Evolutionary conservation across 179 eudicot genomes (phyloP).

Genomic region (Camellia oleifera): DNA sequence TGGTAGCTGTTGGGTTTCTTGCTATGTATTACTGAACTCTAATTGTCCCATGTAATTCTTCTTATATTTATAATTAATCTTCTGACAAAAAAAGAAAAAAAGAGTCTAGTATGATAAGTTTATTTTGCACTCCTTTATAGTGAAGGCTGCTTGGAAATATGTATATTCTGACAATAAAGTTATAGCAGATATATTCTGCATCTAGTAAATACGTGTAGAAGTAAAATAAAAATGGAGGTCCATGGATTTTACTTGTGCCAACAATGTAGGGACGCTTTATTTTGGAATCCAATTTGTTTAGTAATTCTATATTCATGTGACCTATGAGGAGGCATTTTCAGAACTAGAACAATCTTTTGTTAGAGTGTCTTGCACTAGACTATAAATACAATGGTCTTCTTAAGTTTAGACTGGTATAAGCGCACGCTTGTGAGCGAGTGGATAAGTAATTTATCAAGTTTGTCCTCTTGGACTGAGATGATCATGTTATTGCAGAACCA

Average conservation of each 20-base stretch:
- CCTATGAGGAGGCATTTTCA: background rate
- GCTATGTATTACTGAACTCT: background rate
- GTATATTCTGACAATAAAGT: background rate
- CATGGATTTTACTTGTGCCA: too few relatives aligned
- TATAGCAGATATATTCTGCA: background rate
- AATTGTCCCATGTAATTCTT: background rate
- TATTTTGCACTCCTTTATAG: background rate
- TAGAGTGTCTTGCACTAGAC: background rate
- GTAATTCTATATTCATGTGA: too few relatives aligned
- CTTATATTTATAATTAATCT: background rate
- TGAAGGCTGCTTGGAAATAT: background rate
- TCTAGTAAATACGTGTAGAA: background rate
- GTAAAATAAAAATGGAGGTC: background rate
- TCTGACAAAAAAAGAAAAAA: background rate
- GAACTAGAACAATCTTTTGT: background rate
- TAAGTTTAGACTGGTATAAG: background rate
- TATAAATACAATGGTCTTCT: background rate
- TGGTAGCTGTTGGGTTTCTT: too few relatives aligned
- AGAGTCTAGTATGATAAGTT: background rate
- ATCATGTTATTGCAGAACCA: background rate
- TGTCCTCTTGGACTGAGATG: background rate
- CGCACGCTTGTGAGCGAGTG: background rate
- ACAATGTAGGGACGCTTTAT: background rate
- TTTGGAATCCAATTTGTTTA: too few relatives aligned
- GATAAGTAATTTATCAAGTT: background rate